These are phyloP conservation scores for Pleoardoris graminearum DNA, from an alignment of 2,329 filamentous ascomycete genomes.

Conservation along the genomic window DNA sequence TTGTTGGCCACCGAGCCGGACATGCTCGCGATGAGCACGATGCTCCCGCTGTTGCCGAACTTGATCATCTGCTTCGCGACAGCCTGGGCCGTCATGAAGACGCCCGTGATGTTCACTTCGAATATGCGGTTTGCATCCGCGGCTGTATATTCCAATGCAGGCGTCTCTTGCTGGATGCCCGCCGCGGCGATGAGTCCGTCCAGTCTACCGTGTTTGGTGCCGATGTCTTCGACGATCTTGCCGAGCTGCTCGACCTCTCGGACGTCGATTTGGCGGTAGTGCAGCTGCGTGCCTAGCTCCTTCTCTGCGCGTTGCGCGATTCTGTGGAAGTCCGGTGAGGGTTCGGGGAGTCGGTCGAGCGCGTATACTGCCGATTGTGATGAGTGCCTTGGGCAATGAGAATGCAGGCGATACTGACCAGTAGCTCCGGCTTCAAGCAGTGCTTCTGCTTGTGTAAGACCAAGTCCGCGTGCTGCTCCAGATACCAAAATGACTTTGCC, in stretches of 20 bases:
- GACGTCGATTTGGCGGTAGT: conserved; percentile 81
- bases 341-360: conserved; percentile 64
- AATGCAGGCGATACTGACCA: conserved; percentile 46
- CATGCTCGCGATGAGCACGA: conserved; percentile 66
- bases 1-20: conserved; percentile 64
- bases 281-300: conserved; percentile 68
- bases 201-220: conserved; percentile 68
- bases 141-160: conserved; percentile 75
- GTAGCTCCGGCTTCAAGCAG: conserved; percentile 75
- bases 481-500: conserved; percentile 73
- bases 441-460: conserved; percentile 73
- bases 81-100: conserved; percentile 67
- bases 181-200: conserved; percentile 79
- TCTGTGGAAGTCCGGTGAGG: conserved; percentile 64
- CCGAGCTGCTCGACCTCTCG: conserved; percentile 71
- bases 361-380: conserved; percentile 62
- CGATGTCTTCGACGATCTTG: conserved; percentile 69
- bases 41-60: conserved; percentile 62
- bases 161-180: conserved; percentile 79
- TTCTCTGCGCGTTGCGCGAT: conserved; percentile 66
- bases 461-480: conserved; percentile 71
- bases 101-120: conserved; percentile 63
- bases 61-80: conserved; percentile 66
- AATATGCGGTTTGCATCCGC: conserved; percentile 66
- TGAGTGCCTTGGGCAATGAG: not conserved